These are phyloP conservation scores for Besnoitia besnoiti DNA, from an alignment of 169 alveolate genomes.

Conservation along the genomic window DNA sequence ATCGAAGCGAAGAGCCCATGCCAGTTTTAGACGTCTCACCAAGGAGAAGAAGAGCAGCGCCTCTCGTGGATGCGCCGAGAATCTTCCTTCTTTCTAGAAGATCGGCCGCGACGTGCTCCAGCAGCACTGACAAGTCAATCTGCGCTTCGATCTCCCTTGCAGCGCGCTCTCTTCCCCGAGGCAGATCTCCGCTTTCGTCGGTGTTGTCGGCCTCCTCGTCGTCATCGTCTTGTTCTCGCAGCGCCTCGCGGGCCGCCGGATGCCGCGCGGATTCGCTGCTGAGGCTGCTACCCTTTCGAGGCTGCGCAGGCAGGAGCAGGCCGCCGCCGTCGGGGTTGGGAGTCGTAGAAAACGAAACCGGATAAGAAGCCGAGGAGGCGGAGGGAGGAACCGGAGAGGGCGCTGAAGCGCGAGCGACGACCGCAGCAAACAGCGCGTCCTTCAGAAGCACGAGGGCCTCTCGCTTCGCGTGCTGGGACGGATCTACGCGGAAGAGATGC, in stretches of 20 bases:
- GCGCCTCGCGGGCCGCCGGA: too few relatives aligned
- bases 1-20: not conserved
- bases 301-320: not conserved
- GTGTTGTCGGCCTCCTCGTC: not conserved
- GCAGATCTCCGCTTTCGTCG: not conserved
- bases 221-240: not conserved
- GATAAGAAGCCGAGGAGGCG: too few relatives aligned
- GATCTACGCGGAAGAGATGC: constrained; percentile 20
- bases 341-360: too few relatives aligned
- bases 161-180: not conserved
- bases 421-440: not conserved
- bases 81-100: not conserved
- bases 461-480: constrained; percentile 10
- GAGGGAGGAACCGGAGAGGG: not conserved
- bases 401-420: not conserved
- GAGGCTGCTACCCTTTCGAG: not conserved
- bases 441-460: constrained; percentile 25
- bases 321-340: too few relatives aligned
- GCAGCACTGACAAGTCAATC: not conserved
- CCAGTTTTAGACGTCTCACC: not conserved
- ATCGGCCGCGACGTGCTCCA: not conserved
- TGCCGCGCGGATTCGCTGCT: not conserved
- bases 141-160: not conserved
- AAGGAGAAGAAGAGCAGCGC: constrained; percentile 23
- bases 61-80: not conserved